These are phyloP conservation scores for Phaffomyces antillensis DNA, from an alignment of 805 yeast species.

Conservation along the genomic window DNA sequence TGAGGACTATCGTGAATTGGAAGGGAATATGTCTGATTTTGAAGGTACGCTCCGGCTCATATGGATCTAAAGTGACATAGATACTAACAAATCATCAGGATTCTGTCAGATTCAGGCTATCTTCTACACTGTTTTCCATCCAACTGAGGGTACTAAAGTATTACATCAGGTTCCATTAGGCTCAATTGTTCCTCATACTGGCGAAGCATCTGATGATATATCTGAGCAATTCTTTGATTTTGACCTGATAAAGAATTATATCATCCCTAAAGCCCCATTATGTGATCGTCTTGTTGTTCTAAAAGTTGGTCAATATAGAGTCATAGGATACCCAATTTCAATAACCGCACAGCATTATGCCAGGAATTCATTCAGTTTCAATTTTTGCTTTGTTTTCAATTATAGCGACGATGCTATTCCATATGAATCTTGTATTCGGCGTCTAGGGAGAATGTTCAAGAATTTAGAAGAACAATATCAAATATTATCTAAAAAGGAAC, in stretches of 20 bases:
- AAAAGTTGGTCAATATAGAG: slow-evolving; percentile 59
- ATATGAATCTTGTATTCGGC: slow-evolving; percentile 75
- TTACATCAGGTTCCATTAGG: slow-evolving; percentile 86
- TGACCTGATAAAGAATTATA: slow-evolving; percentile 79
- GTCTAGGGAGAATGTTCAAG: slow-evolving; percentile 83
- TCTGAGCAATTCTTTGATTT: slow-evolving; percentile 56
- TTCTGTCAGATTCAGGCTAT: slow-evolving; percentile 85
- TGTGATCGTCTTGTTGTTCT: slow-evolving; percentile 78
- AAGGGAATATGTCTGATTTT: slow-evolving; percentile 2
- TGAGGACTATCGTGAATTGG: no score
- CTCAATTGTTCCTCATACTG: slow-evolving; percentile 37
- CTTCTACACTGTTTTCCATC: slow-evolving; percentile 89
- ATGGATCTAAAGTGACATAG: neutral
- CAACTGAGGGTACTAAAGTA: slow-evolving; percentile 91
- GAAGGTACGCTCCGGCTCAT: slow-evolving; percentile 24
- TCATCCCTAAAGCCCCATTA: slow-evolving; percentile 88
- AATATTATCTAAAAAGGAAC: slow-evolving; percentile 52
- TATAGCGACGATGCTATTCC: slow-evolving; percentile 76
- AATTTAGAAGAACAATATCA: slow-evolving; percentile 87
- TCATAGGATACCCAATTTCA: slow-evolving; percentile 86
- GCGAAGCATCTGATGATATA: slow-evolving; percentile 24
- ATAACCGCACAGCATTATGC: slow-evolving; percentile 70
- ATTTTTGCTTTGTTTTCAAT: slow-evolving; percentile 86
- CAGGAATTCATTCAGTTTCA: slow-evolving; percentile 88
- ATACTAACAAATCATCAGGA: slow-evolving; percentile 38